Conservation (phyloP, 2,329 filamentous ascomycete species). For the Septoria petroselini region DNA sequence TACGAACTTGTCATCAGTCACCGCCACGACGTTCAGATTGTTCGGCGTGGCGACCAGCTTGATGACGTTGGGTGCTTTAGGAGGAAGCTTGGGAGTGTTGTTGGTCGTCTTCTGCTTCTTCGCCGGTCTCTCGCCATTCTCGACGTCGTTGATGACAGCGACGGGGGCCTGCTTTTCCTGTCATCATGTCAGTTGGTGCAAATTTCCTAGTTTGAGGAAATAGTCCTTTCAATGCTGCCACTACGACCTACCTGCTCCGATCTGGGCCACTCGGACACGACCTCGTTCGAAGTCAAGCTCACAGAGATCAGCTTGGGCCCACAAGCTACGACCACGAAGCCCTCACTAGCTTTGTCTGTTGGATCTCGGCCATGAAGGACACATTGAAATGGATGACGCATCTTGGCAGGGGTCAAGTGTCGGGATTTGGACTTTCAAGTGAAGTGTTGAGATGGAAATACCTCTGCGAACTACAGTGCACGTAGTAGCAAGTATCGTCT, state of each 20-base stretch:
- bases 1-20: conserved; percentile 88
- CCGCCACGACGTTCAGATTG: conserved; percentile 66
- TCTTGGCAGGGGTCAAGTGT: no score
- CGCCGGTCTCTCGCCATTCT: conserved; percentile 27
- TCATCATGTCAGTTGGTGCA: neutral
- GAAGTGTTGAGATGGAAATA: no score
- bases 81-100: conserved; percentile 36
- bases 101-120: conserved; percentile 37
- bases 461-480: no score
- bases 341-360: conserved; percentile 24
- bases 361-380: conserved; percentile 31
- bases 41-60: conserved; percentile 63
- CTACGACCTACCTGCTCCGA: conserved; percentile 11
- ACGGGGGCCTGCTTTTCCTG: conserved; percentile 1
- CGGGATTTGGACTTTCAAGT: no score
- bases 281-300: conserved; percentile 54
- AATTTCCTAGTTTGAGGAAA: neutral
- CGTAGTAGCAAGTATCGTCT: no score
- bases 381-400: conserved; percentile 45
- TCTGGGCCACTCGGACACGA: conserved; percentile 61
- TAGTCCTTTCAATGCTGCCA: neutral
- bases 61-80: conserved; percentile 60
- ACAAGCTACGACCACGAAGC: conserved; percentile 68
- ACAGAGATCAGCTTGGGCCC: conserved; percentile 70
- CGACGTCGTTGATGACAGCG: conserved; percentile 14